phyloP scores from a whole-genome alignment of 257 asterid species.

The Salvia miltiorrhiza region DNA sequence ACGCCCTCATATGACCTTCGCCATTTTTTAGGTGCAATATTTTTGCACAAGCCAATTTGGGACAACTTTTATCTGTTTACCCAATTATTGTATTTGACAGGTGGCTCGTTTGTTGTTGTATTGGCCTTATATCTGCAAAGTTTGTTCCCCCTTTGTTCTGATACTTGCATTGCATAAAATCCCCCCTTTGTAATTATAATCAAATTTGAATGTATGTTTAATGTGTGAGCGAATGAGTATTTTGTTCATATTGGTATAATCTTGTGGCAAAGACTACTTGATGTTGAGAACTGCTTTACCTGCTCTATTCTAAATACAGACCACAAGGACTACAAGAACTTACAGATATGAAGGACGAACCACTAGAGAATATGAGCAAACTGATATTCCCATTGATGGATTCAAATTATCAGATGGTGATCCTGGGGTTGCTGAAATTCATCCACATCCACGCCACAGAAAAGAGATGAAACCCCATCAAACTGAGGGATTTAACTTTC shows the following conservation, averaged over 20 bases:
- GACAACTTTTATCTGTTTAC: slow-evolving; percentile 1
- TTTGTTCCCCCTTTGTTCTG: slow-evolving; percentile 4
- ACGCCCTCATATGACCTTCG: not conserved
- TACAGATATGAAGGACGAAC: slow-evolving; percentile 68
- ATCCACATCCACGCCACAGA: slow-evolving; percentile 90
- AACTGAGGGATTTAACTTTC: slow-evolving; percentile 91
- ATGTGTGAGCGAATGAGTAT: not conserved
- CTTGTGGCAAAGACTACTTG: slow-evolving; percentile 16
- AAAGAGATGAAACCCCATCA: slow-evolving; percentile 98
- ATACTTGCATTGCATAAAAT: not conserved
- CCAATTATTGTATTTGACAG: not conserved
- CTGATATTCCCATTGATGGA: slow-evolving; percentile 45
- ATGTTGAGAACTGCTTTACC: slow-evolving; percentile 15
- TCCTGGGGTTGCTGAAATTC: slow-evolving; percentile 53
- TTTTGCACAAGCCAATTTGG: slow-evolving; percentile 1
- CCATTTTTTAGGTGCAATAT: not conserved
- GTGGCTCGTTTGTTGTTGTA: not conserved
- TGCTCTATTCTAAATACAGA: slow-evolving; percentile 37
- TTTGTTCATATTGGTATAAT: slow-evolving; percentile 2
- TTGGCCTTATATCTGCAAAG: not conserved
- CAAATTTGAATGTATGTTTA: not conserved
- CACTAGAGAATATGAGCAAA: slow-evolving; percentile 44
- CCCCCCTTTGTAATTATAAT: not conserved
- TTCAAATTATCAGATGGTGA: slow-evolving; percentile 42
- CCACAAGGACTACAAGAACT: slow-evolving; percentile 60